phyloP scores from a whole-genome alignment of 257 asterid genomes.

The Fraxinus excelsior region DNA sequence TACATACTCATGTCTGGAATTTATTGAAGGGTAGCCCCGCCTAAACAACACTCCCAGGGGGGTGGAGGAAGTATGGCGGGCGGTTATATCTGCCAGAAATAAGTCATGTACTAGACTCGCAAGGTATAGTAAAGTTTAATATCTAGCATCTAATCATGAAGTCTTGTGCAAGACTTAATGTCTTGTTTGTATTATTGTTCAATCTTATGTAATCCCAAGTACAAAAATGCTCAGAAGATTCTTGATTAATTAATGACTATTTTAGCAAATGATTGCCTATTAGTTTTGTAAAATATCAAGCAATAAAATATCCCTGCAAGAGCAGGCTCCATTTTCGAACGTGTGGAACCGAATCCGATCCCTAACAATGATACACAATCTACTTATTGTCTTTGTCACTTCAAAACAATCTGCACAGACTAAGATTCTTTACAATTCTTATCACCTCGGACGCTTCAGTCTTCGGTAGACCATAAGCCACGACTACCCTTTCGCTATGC shows the following conservation, averaged over 20 bases:
- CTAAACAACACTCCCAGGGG: too few relatives aligned
- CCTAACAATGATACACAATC: conserved; percentile 13
- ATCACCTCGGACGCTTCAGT: conserved; percentile 46
- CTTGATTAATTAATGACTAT: neutral
- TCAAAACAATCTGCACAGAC: conserved; percentile 71
- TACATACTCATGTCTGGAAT: too few relatives aligned
- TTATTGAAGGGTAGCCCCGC: too few relatives aligned
- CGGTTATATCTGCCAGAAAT: neutral
- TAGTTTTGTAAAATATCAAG: neutral
- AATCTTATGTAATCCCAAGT: neutral
- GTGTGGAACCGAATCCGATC: conserved; percentile 63
- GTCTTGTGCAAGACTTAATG: neutral
- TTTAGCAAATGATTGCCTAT: neutral
- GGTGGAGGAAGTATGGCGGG: too few relatives aligned
- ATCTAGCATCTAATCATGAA: neutral
- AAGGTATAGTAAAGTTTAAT: neutral
- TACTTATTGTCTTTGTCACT: conserved; percentile 59
- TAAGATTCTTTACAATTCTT: conserved; percentile 61
- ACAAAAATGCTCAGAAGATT: neutral
- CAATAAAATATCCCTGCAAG: conserved; percentile 47
- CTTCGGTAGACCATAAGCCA: conserved; percentile 62
- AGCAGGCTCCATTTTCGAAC: conserved; percentile 53
- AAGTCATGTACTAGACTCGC: neutral
- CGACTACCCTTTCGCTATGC: conserved; percentile 65
- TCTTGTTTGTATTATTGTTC: neutral